Evolutionary conservation across 805 yeast species (phyloP).

Genomic region (Metschnikowia bowlesiae): DNA sequence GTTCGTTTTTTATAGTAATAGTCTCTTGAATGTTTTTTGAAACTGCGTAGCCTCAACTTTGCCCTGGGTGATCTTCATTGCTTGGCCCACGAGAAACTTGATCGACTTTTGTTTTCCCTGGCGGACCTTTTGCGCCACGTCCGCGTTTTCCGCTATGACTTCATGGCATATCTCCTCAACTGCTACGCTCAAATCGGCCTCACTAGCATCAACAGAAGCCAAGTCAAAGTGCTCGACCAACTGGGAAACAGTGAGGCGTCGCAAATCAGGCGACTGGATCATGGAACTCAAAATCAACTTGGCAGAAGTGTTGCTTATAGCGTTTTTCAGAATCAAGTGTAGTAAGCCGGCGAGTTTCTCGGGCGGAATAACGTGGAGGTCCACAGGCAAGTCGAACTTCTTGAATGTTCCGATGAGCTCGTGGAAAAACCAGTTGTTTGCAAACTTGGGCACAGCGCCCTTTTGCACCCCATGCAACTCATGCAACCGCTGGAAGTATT

Average conservation of each 20-base stretch:
- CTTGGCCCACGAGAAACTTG: conserved; percentile 78
- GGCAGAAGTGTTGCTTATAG: conserved; percentile 65
- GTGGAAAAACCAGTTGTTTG: conserved; percentile 77
- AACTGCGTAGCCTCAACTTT: conserved; percentile 36
- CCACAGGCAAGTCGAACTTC: conserved; percentile 40
- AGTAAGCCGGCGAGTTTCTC: conserved; percentile 53
- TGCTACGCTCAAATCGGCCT: conserved; percentile 31
- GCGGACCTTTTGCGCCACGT: conserved; percentile 52
- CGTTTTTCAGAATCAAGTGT: conserved; percentile 38
- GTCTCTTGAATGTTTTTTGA: conserved; percentile 22
- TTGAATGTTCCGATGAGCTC: conserved; percentile 69
- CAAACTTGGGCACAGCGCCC: neutral
- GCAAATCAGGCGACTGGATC: conserved; percentile 44
- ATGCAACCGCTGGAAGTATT: conserved; percentile 42
- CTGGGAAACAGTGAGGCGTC: conserved; percentile 26
- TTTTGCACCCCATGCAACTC: conserved; percentile 44
- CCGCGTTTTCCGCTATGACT: conserved; percentile 44
- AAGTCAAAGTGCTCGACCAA: conserved; percentile 56
- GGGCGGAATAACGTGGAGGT: conserved; percentile 29
- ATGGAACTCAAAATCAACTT: conserved; percentile 60
- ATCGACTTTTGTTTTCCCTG: conserved; percentile 62
- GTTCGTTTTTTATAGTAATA: conserved; percentile 12
- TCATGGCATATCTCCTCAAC: conserved; percentile 40
- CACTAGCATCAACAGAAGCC: conserved; percentile 24
- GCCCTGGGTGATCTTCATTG: conserved; percentile 78